Base-by-base conservation (phyloP, 768 basidiomycete species). In the Auricularia sp. region DNA sequence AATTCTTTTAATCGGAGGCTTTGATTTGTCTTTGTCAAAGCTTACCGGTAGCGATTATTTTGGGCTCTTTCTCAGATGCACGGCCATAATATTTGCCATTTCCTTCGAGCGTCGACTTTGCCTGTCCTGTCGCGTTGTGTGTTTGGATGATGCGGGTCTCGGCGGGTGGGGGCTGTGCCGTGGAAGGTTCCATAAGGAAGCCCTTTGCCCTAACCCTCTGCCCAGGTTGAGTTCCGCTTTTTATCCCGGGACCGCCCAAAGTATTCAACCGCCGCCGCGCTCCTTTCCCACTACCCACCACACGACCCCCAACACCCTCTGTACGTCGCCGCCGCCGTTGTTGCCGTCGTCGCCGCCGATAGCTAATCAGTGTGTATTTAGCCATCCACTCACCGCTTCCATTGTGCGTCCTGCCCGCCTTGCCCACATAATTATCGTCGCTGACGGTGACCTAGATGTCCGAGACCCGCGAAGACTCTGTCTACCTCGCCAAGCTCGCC, bases 401-500 rank as follows among this genome's bases (percentile, higher is more conserved):
- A 59, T 59, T 29, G 56, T n/a, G n/a, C n/a, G n/a, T n/a, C n/a
- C n/a, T n/a, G n/a, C n/a, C n/a, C n/a, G n/a, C n/a, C n/a, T n/a
- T n/a, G n/a, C n/a, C n/a, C n/a, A n/a, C n/a, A n/a, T n/a, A n/a
- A n/a, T n/a, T n/a, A 7, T 29, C 6, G 24, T 34, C 56, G 56
- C 56, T 59, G 56, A 29, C 56, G 56, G 0, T 8, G 56, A 1
- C 1, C 24, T 3, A 59, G 56, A 59, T 59, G 56, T 59, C 73
- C 65, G 72, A 73, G 62, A 70, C 72, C 66, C 75, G 77, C 61
- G 77, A 78, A 74, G 76, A 77, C 70, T 76, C 75, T 69, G 79
- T 82, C 71, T 81, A 81, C 75, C 80, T 94, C 70, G 91, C 91
- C 67, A 91, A 90, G 77, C 82, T 93, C 65, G 88, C 90, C 58